Conservation (phyloP, 352 stramenopile species). For the Phytophthora sp. region DNA sequence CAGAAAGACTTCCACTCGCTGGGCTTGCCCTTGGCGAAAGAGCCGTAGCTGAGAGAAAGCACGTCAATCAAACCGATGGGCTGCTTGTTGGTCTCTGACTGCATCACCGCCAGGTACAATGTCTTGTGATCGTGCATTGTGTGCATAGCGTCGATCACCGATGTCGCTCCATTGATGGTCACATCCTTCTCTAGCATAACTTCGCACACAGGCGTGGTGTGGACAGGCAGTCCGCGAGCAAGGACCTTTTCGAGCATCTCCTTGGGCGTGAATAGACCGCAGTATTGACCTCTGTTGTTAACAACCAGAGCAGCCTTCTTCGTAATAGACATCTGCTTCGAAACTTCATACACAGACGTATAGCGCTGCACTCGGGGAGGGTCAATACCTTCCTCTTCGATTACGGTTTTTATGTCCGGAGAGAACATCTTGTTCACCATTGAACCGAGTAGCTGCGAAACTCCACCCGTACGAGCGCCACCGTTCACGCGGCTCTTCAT, state of each 20-base stretch:
- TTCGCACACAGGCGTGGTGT: constrained; percentile 92
- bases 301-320: constrained; percentile 96
- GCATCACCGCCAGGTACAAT: constrained; percentile 83
- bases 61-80: constrained; percentile 87
- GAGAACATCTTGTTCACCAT: constrained; percentile 92
- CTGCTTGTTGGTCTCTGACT: constrained; percentile 67
- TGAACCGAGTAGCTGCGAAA: constrained; percentile 75
- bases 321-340: constrained; percentile 93
- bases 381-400: constrained; percentile 80
- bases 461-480: constrained; percentile 36
- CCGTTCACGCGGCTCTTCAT: constrained; percentile 55
- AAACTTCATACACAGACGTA: constrained; percentile 93
- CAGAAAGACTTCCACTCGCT: constrained; percentile 91
- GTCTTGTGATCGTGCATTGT: constrained; percentile 90
- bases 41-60: constrained; percentile 88
- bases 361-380: constrained; percentile 84
- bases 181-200: constrained; percentile 89
- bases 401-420: constrained; percentile 83
- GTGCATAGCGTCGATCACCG: constrained; percentile 89
- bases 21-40: constrained; percentile 87
- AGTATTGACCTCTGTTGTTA: constrained; percentile 91
- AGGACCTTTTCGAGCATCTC: constrained; percentile 97
- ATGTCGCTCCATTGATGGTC: constrained; percentile 68
- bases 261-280: constrained; percentile 98
- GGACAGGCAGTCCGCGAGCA: constrained; percentile 90